These are phyloP conservation scores for Cardamine occulta DNA, from an alignment of 345 rosid species.

Conservation along the genomic window DNA sequence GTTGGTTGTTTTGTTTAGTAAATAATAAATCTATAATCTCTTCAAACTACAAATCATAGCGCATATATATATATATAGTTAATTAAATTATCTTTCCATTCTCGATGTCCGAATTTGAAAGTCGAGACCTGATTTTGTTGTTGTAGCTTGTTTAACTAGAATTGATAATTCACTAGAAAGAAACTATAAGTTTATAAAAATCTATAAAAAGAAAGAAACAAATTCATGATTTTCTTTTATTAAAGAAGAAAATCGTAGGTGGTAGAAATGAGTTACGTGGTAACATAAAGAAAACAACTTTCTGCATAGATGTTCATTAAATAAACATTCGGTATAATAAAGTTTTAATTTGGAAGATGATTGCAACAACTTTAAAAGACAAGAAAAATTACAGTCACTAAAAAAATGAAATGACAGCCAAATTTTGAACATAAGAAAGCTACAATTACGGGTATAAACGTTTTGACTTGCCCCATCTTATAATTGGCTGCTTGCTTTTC, in stretches of 20 bases:
- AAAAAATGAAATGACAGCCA: neutral
- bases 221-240: neutral
- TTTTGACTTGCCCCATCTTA: conserved; percentile 24
- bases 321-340: neutral
- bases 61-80: too few species aligned
- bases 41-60: too few species aligned
- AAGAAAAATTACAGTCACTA: neutral
- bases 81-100: too few species aligned
- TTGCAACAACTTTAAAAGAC: neutral
- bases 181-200: neutral
- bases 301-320: neutral
- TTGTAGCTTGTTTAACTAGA: too few species aligned
- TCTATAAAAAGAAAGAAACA: too few species aligned
- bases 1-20: too few species aligned
- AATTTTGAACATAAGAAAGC: conserved; percentile 19
- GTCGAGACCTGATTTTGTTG: too few species aligned
- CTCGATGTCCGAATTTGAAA: too few species aligned
- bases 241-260: neutral
- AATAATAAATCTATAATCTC: neutral
- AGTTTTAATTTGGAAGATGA: neutral
- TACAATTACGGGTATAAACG: conserved; percentile 29
- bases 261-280: neutral
- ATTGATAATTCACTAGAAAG: too few species aligned
- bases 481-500: conserved; percentile 10
- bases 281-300: neutral